Percentiles rank a stretch among this genome's conserved stretches.
phyloP scores from a whole-genome alignment of 108 stramenopile species.

The Cyclotella kingstonii region DNA sequence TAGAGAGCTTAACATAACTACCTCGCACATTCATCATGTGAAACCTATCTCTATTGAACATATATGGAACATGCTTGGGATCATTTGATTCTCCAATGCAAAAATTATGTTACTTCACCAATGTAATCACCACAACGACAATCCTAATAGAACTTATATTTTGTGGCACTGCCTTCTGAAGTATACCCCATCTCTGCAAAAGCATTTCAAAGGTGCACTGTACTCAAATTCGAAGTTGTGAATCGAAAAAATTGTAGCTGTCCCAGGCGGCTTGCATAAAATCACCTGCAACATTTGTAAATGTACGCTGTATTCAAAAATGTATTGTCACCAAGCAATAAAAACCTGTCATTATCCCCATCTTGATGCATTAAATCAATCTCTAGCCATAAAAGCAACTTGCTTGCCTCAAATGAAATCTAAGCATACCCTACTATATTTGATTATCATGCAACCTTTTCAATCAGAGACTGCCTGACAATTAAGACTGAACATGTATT shows the following conservation, averaged over 20 bases:
- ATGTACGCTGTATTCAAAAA: background rate
- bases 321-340: background rate
- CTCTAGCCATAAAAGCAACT: background rate
- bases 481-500: background rate
- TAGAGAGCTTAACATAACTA: too few species aligned
- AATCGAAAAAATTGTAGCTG: background rate
- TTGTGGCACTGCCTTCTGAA: constrained; percentile 3
- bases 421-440: background rate
- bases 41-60: too few species aligned
- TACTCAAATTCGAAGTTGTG: background rate
- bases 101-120: constrained; percentile 17
- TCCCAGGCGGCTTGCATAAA: background rate
- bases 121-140: background rate
- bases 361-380: background rate
- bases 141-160: background rate
- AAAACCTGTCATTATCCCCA: background rate
- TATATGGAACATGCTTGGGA: too few species aligned
- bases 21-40: too few species aligned
- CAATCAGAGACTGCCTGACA: background rate
- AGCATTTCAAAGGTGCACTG: constrained; percentile 12
- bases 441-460: background rate
- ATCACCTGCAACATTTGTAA: background rate
- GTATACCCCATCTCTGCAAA: constrained; percentile 15
- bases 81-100: constrained; percentile 23
- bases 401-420: constrained; percentile 1